Percentiles rank a stretch among this genome's conserved stretches.
Evolutionary conservation across 495 filamentous ascomycete species (phyloP).

Genomic region (Neurospora hispaniola): DNA sequence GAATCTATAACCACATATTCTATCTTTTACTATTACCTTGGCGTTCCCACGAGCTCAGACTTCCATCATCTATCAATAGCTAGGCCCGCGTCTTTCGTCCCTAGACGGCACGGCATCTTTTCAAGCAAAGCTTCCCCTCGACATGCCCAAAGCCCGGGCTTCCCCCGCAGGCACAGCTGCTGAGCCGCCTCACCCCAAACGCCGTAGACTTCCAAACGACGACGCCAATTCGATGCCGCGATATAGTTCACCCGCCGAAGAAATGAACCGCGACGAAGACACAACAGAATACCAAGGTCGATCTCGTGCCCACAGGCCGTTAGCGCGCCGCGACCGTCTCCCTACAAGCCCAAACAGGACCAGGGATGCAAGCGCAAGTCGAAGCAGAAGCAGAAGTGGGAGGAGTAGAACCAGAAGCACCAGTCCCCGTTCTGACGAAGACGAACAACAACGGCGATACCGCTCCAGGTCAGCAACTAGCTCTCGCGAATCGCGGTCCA

Average conservation of each 20-base stretch:
- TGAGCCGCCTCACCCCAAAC: conserved; percentile 38
- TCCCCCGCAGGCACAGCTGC: conserved; percentile 14
- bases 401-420: conserved; percentile 1
- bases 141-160: neutral
- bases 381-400: conserved; percentile 14
- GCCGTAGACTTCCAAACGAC: conserved; percentile 43
- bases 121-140: neutral
- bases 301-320: conserved; percentile 21
- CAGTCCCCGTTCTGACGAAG: conserved; percentile 10
- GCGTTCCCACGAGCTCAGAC: neutral
- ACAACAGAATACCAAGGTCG: neutral
- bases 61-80: neutral
- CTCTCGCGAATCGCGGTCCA: conserved; percentile 9
- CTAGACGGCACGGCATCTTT: neutral
- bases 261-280: neutral
- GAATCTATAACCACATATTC: neutral
- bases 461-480: conserved; percentile 23
- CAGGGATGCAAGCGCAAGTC: conserved; percentile 10
- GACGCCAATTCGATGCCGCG: conserved; percentile 26
- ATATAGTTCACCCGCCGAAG: conserved; percentile 21
- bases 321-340: conserved; percentile 28
- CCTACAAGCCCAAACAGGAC: conserved; percentile 19
- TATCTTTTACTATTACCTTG: neutral
- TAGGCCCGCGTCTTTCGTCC: neutral
- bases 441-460: conserved; percentile 15